Evolutionary conservation across 192 early-diverging fungal species (phyloP).

Genomic region (Coemansia sp.): DNA sequence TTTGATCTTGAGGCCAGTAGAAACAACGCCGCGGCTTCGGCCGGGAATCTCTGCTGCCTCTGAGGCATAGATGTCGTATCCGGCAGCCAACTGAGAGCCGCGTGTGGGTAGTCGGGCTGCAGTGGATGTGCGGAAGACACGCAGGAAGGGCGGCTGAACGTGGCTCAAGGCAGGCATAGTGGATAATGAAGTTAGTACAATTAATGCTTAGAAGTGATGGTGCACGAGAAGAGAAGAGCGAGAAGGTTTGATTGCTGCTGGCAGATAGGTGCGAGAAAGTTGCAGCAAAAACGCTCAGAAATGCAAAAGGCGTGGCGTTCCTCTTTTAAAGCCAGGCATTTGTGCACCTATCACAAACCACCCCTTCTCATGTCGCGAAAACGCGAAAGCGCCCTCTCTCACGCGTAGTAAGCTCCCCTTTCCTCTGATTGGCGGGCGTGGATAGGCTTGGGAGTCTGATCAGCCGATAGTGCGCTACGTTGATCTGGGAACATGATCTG

Average conservation of each 20-base stretch:
- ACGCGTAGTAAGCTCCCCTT: not conserved
- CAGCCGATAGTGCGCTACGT: not conserved
- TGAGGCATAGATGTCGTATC: constrained; percentile 90
- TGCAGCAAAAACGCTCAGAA: not conserved
- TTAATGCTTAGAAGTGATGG: not conserved
- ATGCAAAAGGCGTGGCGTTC: not conserved
- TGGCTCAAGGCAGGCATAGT: not conserved
- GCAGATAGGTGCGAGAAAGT: not conserved
- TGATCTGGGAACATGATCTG: not conserved
- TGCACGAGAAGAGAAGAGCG: constrained; percentile 1
- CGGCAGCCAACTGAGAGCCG: constrained; percentile 80
- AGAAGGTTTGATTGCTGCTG: not conserved
- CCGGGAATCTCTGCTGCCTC: constrained; percentile 65
- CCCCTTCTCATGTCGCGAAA: not conserved
- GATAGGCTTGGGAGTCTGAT: not conserved
- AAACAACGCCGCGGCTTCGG: constrained; percentile 72
- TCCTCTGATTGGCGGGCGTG: not conserved
- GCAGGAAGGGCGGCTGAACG: constrained; percentile 24
- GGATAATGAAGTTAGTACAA: not conserved
- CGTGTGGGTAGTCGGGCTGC: constrained; percentile 77
- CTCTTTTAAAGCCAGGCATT: not conserved
- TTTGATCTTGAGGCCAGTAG: constrained; percentile 83
- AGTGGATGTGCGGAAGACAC: constrained; percentile 19
- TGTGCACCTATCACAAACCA: not conserved
- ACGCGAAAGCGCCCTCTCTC: not conserved